Conservation (phyloP, 2,329 filamentous ascomycete species). For the Teratosphaeria pseudoeucalypti region DNA sequence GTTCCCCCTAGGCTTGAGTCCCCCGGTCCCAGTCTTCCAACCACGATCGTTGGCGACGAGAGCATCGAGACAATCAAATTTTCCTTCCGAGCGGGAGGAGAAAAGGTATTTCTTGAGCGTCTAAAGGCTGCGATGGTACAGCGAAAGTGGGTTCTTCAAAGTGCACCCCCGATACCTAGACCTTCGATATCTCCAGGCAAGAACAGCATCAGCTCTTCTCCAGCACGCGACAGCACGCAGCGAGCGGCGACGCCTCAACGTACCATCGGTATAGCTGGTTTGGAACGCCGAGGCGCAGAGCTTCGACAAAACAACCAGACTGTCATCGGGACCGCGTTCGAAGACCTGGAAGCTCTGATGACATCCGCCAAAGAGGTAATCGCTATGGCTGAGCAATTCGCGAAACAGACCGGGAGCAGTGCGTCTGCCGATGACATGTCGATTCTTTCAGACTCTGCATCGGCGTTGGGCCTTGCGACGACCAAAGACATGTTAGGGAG, state of each 20-base stretch:
- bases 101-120: constrained; percentile 80
- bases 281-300: constrained; percentile 76
- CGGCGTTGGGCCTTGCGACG: constrained; percentile 76
- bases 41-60: constrained; percentile 42
- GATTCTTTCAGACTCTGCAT: constrained; percentile 70
- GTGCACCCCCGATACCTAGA: constrained; percentile 76
- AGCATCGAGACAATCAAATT: constrained; percentile 72
- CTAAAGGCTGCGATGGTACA: constrained; percentile 82
- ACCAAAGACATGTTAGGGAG: constrained; percentile 87
- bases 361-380: constrained; percentile 94
- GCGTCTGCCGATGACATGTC: constrained; percentile 55
- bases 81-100: constrained; percentile 81
- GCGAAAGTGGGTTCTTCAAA: constrained; percentile 87
- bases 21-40: constrained; percentile 57
- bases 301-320: constrained; percentile 86
- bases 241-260: constrained; percentile 34
- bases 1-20: constrained; percentile 52
- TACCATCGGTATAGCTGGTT: constrained; percentile 77
- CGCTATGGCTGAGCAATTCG: constrained; percentile 80
- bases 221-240: constrained; percentile 12
- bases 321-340: constrained; percentile 87
- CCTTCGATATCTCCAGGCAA: constrained; percentile 32
- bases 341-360: constrained; percentile 94
- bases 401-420: constrained; percentile 47
- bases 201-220: constrained; percentile 32